These are phyloP conservation scores for Seminavis robusta DNA, from an alignment of 108 stramenopile genomes.

Conservation along the genomic window DNA sequence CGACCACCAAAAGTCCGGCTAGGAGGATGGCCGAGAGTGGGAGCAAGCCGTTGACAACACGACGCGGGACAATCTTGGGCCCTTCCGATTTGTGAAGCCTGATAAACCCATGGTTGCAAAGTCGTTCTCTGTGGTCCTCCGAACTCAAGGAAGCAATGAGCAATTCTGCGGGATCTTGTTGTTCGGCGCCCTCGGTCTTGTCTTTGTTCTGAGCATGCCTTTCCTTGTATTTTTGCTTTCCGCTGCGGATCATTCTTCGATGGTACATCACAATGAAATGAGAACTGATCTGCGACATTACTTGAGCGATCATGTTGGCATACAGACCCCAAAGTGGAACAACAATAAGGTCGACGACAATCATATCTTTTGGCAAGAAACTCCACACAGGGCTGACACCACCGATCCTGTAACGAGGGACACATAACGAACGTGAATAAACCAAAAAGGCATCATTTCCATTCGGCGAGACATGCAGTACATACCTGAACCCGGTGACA, in stretches of 20 bases:
- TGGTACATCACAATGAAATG: constrained; percentile 84
- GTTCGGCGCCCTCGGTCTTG: no score
- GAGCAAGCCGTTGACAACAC: constrained; percentile 35
- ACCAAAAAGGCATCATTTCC: no score
- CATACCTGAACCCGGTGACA: constrained; percentile 59
- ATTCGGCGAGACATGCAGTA: no score
- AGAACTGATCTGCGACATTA: constrained; percentile 70
- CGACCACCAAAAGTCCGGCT: constrained; percentile 38
- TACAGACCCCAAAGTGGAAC: constrained; percentile 84
- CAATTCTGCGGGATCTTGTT: no score
- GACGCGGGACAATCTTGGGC: no score
- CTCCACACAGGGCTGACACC: constrained; percentile 53
- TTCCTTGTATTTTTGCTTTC: no score
- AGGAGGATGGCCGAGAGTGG: constrained; percentile 12
- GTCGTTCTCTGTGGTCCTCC: constrained; percentile 7
- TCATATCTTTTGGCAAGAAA: constrained; percentile 65
- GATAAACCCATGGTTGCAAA: constrained; percentile 22
- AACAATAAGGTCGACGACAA: constrained; percentile 63
- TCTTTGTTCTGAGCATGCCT: no score
- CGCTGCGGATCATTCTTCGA: no score
- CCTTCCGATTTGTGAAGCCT: constrained; percentile 34
- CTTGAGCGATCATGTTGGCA: constrained; percentile 78
- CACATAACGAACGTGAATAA: no score
- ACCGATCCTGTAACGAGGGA: constrained; percentile 62
- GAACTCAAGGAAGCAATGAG: no score